Evolutionary conservation across 73 alveolate species (phyloP), one percentile per base, ranked within the genome.

Genomic region (Urostyla sp.): DNA sequence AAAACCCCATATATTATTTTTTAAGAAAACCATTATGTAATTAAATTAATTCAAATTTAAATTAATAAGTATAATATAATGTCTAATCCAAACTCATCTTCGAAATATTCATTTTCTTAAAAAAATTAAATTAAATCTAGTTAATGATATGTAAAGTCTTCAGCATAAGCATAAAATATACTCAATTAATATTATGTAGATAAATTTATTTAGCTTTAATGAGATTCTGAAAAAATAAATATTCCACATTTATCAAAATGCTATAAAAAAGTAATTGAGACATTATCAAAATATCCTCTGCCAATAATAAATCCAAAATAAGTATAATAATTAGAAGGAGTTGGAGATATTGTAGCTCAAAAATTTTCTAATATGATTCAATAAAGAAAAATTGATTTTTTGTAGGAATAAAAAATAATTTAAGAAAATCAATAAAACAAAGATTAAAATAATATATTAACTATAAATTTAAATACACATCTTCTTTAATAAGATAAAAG

Each of bases 261-360:
- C 30, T 81, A 81, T 37, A 81, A 72, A 40, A 67, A 80, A 67
- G 57, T 81, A 4, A 45, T 78, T 18, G 63, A 37, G 27, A 60
- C 86, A 36, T 49, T 81, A 44, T 28, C 72, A n/a, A 83, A 83
- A 55, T 83, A 83, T 55, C 92, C 92, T 2, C 15, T 83, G 80
- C 92, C 92, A 0, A 59, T 84, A 48, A 20, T 74, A 36, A 30
- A 76, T 30, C 49, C 87, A 0, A 21, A 52, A 45, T 76, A 84
- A 74, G 75, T 84, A 21, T 7, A 26, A 7, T 24, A 32, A 0
- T 58, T 84, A 0, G 88, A 84, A 69, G 92, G 92, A 0, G 92
- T 84, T 2, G 92, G 92, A 1, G 92, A 73, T 26, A 74, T 50
- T n/a, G 38, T 75, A 1, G 76, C 74, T 23, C 32, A 54, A 37